These are phyloP conservation scores for Claviceps sp. DNA, from an alignment of 2,329 filamentous ascomycete species.

Conservation along the genomic window DNA sequence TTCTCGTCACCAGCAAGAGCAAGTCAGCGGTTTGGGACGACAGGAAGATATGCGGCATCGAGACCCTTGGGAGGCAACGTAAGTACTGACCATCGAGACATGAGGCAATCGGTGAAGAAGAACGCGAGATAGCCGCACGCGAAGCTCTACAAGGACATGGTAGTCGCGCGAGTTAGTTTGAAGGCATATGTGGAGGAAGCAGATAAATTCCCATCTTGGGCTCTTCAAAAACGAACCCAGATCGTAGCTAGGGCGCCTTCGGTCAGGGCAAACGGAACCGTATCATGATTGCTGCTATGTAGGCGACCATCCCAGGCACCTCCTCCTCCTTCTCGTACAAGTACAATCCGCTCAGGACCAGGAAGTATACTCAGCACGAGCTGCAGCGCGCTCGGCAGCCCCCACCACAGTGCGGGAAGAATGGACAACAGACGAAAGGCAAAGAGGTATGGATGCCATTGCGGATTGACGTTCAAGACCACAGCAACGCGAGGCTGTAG, in stretches of 20 bases:
- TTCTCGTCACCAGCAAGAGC: background rate
- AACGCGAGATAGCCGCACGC: constrained; percentile 68
- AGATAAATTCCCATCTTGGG: background rate
- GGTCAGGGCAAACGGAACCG: constrained; percentile 33
- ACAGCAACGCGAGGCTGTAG: constrained; percentile 69
- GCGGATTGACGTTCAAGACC: constrained; percentile 56
- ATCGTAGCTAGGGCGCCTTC: constrained; percentile 60
- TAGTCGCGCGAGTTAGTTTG: background rate
- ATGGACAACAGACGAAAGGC: constrained; percentile 60
- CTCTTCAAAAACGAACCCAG: constrained; percentile 42
- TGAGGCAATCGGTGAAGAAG: constrained; percentile 73
- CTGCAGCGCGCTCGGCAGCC: constrained; percentile 52
- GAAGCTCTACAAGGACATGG: constrained; percentile 41
- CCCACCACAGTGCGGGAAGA: constrained; percentile 59
- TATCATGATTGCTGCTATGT: constrained; percentile 9
- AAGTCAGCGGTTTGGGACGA: background rate
- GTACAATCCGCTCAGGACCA: constrained; percentile 16
- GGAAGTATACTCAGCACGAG: constrained; percentile 51
- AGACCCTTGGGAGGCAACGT: too few relatives aligned
- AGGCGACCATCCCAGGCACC: background rate
- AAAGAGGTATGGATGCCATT: constrained; percentile 63
- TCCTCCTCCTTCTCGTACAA: constrained; percentile 14
- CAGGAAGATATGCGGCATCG: too few relatives aligned
- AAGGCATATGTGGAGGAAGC: too few relatives aligned
- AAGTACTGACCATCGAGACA: constrained; percentile 58